phyloP scores from a whole-genome alignment of 148 eudicot species.

The Fallopia convolvulus region DNA sequence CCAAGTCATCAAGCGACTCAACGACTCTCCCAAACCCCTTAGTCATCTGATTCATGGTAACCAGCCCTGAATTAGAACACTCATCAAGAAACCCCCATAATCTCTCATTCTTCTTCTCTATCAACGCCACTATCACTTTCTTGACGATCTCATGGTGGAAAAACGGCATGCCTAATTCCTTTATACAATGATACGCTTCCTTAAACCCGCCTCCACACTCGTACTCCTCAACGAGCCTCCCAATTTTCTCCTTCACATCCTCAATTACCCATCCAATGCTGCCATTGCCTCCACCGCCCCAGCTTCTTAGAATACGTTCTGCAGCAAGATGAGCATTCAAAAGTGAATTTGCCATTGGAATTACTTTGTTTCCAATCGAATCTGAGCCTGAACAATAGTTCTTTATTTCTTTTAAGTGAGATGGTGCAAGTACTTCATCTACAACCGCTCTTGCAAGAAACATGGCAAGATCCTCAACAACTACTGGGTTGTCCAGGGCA shows the following conservation, averaged over 20 bases:
- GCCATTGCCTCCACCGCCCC: conserved; percentile 52
- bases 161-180: conserved; percentile 48
- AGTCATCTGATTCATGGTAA: conserved; percentile 49
- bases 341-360: conserved; percentile 41
- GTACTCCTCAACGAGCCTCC: conserved; percentile 43
- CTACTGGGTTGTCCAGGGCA: conserved; percentile 47
- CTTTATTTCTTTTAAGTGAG: conserved; percentile 38
- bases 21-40: conserved; percentile 50
- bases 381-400: conserved; percentile 23
- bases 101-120: conserved; percentile 46
- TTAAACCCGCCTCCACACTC: conserved; percentile 51
- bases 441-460: conserved; percentile 48
- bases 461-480: conserved; percentile 45
- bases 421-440: conserved; percentile 52
- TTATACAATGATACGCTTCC: conserved; percentile 51
- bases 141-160: conserved; percentile 61
- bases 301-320: conserved; percentile 52
- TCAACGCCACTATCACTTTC: conserved; percentile 32
- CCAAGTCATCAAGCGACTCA: conserved; percentile 47
- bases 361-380: conserved; percentile 31
- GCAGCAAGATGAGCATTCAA: conserved; percentile 45
- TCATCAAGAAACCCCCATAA: conserved; percentile 40
- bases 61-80: conserved; percentile 34
- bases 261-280: conserved; percentile 40
- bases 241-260: conserved; percentile 46